A percentile compares a stretch with the other conserved stretches of the same genome.
phyloP scores from a whole-genome alignment of 495 filamentous ascomycete species.

The Glonium stellatum region DNA sequence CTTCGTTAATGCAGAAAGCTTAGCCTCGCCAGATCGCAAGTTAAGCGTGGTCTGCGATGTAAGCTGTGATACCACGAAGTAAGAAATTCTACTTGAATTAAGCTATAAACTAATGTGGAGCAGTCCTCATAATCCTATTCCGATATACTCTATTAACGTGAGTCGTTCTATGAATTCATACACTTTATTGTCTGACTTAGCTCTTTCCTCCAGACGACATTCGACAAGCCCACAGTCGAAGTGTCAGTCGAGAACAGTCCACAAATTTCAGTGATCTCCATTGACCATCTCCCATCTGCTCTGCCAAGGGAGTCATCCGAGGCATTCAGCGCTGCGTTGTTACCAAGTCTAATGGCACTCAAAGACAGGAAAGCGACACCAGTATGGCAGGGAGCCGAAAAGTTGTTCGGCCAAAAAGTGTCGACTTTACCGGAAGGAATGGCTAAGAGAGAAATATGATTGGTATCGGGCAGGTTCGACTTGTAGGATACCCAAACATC shows the following conservation, averaged over 20 bases:
- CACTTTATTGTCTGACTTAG: not conserved
- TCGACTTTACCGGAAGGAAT: conserved; percentile 52
- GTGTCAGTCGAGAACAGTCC: conserved; percentile 19
- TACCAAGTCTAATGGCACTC: conserved; percentile 71
- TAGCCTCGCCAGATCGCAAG: conserved; percentile 60
- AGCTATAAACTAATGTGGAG: not conserved
- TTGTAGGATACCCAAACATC: no score
- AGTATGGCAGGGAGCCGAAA: conserved; percentile 79
- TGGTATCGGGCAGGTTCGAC: no score
- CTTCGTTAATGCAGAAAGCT: conserved; percentile 65
- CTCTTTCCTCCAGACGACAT: conserved; percentile 12
- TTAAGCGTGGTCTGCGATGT: conserved; percentile 88
- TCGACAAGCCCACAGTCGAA: conserved; percentile 44
- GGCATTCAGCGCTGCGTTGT: conserved; percentile 70
- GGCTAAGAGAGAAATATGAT: conserved; percentile 5
- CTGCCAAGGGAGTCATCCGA: conserved; percentile 83
- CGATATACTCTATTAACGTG: conserved; percentile 55
- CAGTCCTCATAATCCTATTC: conserved; percentile 45
- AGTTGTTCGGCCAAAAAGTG: conserved; percentile 80
- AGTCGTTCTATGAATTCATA: not conserved
- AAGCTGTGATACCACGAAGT: conserved; percentile 52
- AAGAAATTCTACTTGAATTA: conserved; percentile 44
- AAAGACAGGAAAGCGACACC: conserved; percentile 63
- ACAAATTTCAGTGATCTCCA: conserved; percentile 39
- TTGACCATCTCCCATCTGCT: conserved; percentile 85